These are phyloP conservation scores for Aspergillus biplanus DNA, from an alignment of 495 filamentous ascomycete species.

Conservation along the genomic window DNA sequence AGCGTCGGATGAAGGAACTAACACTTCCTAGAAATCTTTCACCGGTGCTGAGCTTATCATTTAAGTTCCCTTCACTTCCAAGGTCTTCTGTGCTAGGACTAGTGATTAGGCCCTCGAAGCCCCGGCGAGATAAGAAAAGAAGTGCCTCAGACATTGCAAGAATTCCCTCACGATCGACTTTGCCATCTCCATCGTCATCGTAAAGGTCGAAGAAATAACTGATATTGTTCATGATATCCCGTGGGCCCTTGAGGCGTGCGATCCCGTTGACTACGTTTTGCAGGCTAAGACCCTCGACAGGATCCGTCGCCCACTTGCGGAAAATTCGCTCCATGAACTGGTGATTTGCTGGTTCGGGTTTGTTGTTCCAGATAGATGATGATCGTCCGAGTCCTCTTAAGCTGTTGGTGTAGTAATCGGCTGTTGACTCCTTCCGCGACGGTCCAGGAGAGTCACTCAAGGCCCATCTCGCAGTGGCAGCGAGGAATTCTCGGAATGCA, in stretches of 20 bases:
- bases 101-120: constrained; percentile 73
- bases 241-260: constrained; percentile 85
- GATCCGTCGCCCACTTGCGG: constrained; percentile 80
- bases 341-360: constrained; percentile 85
- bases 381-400: constrained; percentile 51
- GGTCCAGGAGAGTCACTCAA: constrained; percentile 75
- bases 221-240: constrained; percentile 96
- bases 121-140: constrained; percentile 86
- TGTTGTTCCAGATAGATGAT: constrained; percentile 73
- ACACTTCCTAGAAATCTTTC: constrained; percentile 90
- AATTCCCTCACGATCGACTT: constrained; percentile 96
- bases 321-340: constrained; percentile 94
- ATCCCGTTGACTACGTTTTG: constrained; percentile 91
- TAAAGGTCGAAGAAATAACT: constrained; percentile 97
- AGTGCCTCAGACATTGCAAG: constrained; percentile 92
- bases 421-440: constrained; percentile 53
- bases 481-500: constrained; percentile 90
- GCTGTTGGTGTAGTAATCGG: constrained; percentile 58
- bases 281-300: constrained; percentile 73
- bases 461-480: constrained; percentile 88
- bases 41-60: constrained; percentile 55
- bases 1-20: constrained; percentile 91
- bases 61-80: constrained; percentile 31
- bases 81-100: constrained; percentile 44
- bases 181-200: constrained; percentile 88